These are phyloP conservation scores for Phaffomyces antillensis DNA, from an alignment of 805 yeast species.

Conservation along the genomic window DNA sequence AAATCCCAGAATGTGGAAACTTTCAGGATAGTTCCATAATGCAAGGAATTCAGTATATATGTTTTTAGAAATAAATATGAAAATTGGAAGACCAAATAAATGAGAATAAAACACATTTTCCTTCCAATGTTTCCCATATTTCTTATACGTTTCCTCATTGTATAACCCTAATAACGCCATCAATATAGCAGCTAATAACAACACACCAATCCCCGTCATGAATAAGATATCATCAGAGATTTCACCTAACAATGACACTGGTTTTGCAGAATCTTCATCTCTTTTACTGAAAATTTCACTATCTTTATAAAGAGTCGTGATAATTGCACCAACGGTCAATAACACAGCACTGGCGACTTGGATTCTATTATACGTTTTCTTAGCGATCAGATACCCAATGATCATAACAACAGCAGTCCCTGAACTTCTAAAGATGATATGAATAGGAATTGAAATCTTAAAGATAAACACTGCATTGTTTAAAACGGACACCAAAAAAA, in stretches of 20 bases:
- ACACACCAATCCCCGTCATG: conserved; percentile 27
- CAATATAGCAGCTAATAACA: conserved; percentile 41
- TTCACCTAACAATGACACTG: not conserved
- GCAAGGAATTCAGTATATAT: conserved; percentile 27
- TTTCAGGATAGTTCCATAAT: conserved; percentile 16
- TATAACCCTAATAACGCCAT: conserved; percentile 53
- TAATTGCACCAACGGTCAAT: conserved; percentile 47
- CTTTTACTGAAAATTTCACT: conserved; percentile 18
- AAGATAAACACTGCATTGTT: conserved; percentile 53
- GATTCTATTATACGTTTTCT: conserved; percentile 33
- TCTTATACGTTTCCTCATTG: conserved; percentile 41
- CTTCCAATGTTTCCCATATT: conserved; percentile 55
- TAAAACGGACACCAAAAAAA: conserved; percentile 41
- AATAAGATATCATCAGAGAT: conserved; percentile 15
- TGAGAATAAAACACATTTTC: conserved; percentile 61
- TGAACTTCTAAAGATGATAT: conserved; percentile 57
- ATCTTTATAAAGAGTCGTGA: conserved; percentile 31
- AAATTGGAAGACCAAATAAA: conserved; percentile 46
- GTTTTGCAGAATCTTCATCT: conserved; percentile 6
- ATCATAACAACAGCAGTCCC: conserved; percentile 55
- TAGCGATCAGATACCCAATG: conserved; percentile 40
- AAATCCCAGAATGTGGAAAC: conserved; percentile 14
- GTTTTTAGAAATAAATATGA: conserved; percentile 30
- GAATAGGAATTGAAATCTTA: conserved; percentile 56
- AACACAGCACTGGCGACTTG: conserved; percentile 45